Evolutionary conservation across 2,329 filamentous ascomycete species (phyloP), one percentile per base, ranked within the genome.

Genomic region (Paramyrothecium sp.): DNA sequence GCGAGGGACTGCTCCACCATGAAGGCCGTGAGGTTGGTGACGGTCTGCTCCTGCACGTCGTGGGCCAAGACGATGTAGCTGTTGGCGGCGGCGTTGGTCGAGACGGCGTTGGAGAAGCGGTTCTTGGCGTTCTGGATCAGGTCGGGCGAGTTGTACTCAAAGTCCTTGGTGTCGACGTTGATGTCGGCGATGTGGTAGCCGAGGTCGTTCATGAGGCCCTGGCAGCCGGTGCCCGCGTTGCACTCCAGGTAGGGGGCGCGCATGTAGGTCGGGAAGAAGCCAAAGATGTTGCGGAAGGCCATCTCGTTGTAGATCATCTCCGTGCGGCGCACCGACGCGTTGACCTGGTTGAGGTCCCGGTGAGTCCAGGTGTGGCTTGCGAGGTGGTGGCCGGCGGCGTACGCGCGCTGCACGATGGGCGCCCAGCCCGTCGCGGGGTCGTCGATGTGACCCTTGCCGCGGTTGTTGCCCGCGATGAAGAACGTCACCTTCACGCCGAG

Each of bases 131-230:
- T 67, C 58, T 77, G 71, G 61, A 86, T 84, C 60, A 78, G 75
- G 47, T 78, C 69, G 2, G 81, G 75, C 10, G 71, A 72, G 56
- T 79, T 75, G 62, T 84, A 79, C 63, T 82, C 73, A 65, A 83
- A 87, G 69, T 87, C 85, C 60, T 85, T 81, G 17, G 85, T 87
- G 66, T 88, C 84, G 13, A 87, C 69, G 64, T 85, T 80, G 62
- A 81, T 82, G 64, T 81, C 82, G 58, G 81, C 74, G 60, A 85
- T 69, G 64, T 86, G 82, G 69, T 86, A 87, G 46, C 79, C 81
- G 26, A 85, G 66, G 22, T 62, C 61, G 3, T 61, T 65, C 62
- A 79, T 62, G 30, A 72, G 65, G 3, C 62, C 60, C 47, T 72
- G 65, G 59, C 77, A 79, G 20, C 73, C 77, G n/a, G 75, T 75